Evolutionary conservation across 2,329 filamentous ascomycete genomes (phyloP), one percentile per base, ranked within the genome.

Genomic region (Nigrograna mackinnonii): DNA sequence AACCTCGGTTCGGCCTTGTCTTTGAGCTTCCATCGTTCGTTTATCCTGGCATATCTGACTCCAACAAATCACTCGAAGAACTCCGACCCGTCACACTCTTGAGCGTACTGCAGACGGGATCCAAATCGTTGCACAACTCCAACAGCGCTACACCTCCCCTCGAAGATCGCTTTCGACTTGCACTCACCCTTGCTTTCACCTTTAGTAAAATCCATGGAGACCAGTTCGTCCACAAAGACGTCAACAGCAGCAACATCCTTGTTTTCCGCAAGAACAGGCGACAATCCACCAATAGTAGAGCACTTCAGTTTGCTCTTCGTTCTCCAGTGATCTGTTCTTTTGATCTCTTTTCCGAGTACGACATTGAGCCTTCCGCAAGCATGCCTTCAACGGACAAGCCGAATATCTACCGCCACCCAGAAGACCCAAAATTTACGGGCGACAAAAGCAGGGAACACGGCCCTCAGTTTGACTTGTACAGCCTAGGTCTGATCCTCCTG

Each of bases 121-220:
- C 69, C 18, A 76, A 70, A 39, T 71, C 71, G 20, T 46, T 68
- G 13, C 68, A 73, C 50, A 66, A 68, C 36, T 65, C 66, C 12
- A 65, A 64, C 38, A 71, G 68, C 33, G 60, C 62, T 4, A 72
- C 73, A 1, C 67, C 67, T 16, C 79, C 80, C 24, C 73, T 91
- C 1, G 88, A 92, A 67, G 84, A 85, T 44, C 88, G 89, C 55
- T 91, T 90, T 57, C 79, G 84, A 12, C 74, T 92, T 37, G 87
- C 87, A 3, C 78, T 86, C 39, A 88, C 89, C 50, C 74, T 91
- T 3, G 81, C 82, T 22, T 85, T 84, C 50, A 87, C 86, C 3
- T 77, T 91, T 22, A 88, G 87, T 57, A 84, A 87, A 50, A 74
- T 91, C 64, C 87, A 91, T 59, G 78, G 79, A 2, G 77, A 85